Conservation (phyloP, 225 moss, liverwort and hornwort genomes). For the Bryum argenteum region DNA sequence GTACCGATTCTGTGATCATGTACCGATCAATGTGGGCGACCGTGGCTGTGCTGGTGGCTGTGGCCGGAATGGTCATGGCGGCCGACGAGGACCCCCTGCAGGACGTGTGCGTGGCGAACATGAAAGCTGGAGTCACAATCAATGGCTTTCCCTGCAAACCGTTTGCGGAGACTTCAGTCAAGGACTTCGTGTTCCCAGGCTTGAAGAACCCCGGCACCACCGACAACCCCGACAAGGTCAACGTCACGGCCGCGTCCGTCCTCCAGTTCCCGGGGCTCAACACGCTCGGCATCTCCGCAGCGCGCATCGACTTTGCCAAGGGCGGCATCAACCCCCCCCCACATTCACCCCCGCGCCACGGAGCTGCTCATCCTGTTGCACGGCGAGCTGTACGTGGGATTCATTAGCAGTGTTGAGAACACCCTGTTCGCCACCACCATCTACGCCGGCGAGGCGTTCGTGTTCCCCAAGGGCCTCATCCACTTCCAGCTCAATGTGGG, state of each 20-base stretch:
- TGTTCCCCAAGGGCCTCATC: constrained; percentile 29
- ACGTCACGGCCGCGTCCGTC: constrained; percentile 10
- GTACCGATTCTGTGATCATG: not conserved
- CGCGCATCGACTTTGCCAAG: constrained; percentile 34
- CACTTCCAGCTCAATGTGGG: constrained; percentile 43
- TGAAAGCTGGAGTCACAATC: not conserved
- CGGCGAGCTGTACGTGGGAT: constrained; percentile 36
- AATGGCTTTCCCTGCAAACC: constrained; percentile 38
- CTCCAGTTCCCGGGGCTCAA: constrained; percentile 35
- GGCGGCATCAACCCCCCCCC: constrained; percentile 42
- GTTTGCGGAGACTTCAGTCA: fast-evolving
- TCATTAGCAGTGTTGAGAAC: constrained; percentile 23
- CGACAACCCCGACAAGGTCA: not conserved
- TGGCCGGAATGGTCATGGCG: constrained; percentile 21
- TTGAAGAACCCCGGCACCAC: constrained; percentile 22
- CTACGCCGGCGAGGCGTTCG: constrained; percentile 3
- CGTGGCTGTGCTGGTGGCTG: constrained; percentile 11
- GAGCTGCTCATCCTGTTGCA: constrained; percentile 4
- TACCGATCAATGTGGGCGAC: constrained; percentile 15
- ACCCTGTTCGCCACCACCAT: constrained; percentile 26
- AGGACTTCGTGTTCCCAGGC: not conserved
- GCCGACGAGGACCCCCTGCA: constrained; percentile 42
- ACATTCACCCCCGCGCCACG: constrained; percentile 45
- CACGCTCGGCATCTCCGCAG: constrained; percentile 47
- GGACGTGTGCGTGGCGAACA: constrained; percentile 26